Evolutionary conservation across 805 yeast genomes (phyloP), one percentile per base, ranked within the genome.

Genomic region (Wickerhamomyces subpelliculosus): DNA sequence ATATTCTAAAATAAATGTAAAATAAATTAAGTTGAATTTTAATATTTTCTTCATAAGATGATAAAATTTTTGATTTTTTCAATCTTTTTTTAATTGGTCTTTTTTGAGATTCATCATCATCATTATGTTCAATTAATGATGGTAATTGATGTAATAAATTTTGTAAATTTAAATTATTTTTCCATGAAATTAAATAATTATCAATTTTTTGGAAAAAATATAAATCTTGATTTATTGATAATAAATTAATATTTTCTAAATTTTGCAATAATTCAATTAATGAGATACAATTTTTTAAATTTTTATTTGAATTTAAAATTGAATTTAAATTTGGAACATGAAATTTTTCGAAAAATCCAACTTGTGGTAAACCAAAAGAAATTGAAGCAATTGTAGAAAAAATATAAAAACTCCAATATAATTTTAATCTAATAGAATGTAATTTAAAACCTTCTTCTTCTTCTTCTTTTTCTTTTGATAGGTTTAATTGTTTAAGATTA

Each of bases 11-110:
- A 37, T 68, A 50, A 29, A 64, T 51, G 40, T 64, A 68, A 46
- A 69, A 72, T 45, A 68, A 60, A 42, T 66, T 65, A 24, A 68
- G 53, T 44, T 69, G 75, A 36, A 68, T 62, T 41, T 64, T 62
- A n/a, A 64, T 61, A 31, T 68, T 49, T 30, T 8, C 54, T 36
- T 17, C 55, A 47, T 24, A 45, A 43, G 11, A 41, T 40, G 12
- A 46, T 36, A 8, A 46, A 13, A 28, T 22, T 24, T 2, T 51
- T 48, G 33, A 40, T 40, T 22, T 28, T 34, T 19, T 36, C 23
- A 35, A 32, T 30, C 14, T 38, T 44, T n/a, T n/a, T n/a, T 18
- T 45, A 46, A 10, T 47, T 48, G 9, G 44, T 11, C 61, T 55
- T 25, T 25, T 16, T 42, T 59, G 64, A 41, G 59, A 63, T 22